These are phyloP conservation scores for Beta corolliflora DNA, from an alignment of 179 eudicot genomes.

Conservation along the genomic window DNA sequence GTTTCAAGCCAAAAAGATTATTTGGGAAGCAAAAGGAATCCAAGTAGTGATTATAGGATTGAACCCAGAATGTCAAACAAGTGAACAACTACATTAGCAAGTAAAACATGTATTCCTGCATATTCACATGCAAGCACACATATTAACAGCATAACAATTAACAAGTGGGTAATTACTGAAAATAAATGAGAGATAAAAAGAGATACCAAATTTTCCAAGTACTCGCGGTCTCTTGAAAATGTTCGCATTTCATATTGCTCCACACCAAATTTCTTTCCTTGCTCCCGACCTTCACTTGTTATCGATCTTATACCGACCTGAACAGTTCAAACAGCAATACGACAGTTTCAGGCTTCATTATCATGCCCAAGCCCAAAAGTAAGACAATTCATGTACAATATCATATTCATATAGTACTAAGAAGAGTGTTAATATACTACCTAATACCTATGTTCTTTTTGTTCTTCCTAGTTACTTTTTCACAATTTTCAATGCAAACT, in stretches of 20 bases:
- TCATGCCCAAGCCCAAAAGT: not conserved
- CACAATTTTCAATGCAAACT: no score
- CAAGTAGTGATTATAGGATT: not conserved
- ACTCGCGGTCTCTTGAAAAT: slow-evolving; percentile 61
- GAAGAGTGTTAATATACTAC: not conserved
- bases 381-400: slow-evolving; percentile 6
- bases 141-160: not conserved
- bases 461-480: no score
- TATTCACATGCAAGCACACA: not conserved
- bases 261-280: slow-evolving; percentile 93
- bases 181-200: slow-evolving; percentile 17
- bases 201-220: slow-evolving; percentile 65
- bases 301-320: slow-evolving; percentile 97
- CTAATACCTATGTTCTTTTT: no score
- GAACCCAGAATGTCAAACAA: not conserved
- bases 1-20: not conserved
- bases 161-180: not conserved
- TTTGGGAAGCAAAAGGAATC: not conserved
- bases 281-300: slow-evolving; percentile 89
- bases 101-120: no score
- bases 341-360: not conserved
- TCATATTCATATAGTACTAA: not conserved
- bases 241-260: slow-evolving; percentile 97
- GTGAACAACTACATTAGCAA: not conserved
- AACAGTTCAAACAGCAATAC: slow-evolving; percentile 12